phyloP scores from a whole-genome alignment of 257 asterid genomes.

The Nemophila menziesii region DNA sequence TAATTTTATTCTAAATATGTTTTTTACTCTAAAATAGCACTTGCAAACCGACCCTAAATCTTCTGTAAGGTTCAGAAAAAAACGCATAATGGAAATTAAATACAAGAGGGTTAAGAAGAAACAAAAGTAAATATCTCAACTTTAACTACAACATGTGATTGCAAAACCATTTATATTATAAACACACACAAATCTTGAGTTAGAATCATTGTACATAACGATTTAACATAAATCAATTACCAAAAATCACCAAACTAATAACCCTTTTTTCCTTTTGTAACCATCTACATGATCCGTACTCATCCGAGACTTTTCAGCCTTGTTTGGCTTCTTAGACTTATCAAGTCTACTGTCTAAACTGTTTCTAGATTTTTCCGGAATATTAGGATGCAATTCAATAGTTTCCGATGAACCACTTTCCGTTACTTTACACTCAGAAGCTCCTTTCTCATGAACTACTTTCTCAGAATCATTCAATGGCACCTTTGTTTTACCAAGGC shows the following conservation, averaged over 20 bases:
- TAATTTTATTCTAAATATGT: too few species aligned
- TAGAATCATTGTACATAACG: conserved; percentile 11
- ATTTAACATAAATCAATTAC: conserved; percentile 17
- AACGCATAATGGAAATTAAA: conserved; percentile 14
- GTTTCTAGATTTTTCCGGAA: conserved; percentile 77
- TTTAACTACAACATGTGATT: conserved; percentile 19
- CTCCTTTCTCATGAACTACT: conserved; percentile 28
- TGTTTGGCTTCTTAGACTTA: conserved; percentile 70
- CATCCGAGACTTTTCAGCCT: conserved; percentile 82
- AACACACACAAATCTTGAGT: conserved; percentile 4
- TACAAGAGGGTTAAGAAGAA: conserved; percentile 21
- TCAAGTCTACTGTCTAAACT: conserved; percentile 90
- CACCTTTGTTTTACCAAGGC: conserved; percentile 67
- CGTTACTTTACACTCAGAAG: conserved; percentile 26
- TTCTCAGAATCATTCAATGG: conserved; percentile 33
- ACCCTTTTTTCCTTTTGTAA: conserved; percentile 69
- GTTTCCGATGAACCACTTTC: conserved; percentile 38
- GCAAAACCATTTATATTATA: conserved; percentile 19
- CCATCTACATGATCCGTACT: conserved; percentile 82
- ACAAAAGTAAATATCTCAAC: conserved; percentile 13
- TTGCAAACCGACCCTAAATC: too few species aligned
- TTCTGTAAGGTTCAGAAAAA: too few species aligned
- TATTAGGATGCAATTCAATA: conserved; percentile 40
- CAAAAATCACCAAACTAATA: conserved; percentile 64
- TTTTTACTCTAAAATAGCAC: too few species aligned